Conservation (phyloP, 202 grass and related monocot genomes). For the Setaria viridis region DNA sequence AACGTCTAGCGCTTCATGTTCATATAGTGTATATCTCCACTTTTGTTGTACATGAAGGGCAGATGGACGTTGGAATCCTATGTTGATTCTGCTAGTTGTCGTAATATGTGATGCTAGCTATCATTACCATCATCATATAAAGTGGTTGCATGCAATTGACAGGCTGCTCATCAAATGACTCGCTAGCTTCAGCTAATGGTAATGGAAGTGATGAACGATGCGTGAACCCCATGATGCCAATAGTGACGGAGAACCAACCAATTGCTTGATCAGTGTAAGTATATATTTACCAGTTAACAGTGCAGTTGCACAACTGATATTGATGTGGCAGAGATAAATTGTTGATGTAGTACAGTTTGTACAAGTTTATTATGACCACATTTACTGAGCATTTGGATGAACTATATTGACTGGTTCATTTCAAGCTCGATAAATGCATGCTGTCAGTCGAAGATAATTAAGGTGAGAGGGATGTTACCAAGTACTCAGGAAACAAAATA, state of each 20-base stretch:
- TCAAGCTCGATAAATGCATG: background rate
- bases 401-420: background rate
- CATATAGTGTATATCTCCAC: background rate
- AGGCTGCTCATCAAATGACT: background rate
- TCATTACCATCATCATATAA: background rate
- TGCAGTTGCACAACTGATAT: background rate
- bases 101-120: background rate
- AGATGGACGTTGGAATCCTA: background rate
- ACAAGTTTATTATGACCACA: background rate
- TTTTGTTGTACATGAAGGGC: background rate
- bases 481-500: background rate
- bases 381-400: background rate
- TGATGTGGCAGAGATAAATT: background rate
- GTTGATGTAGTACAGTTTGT: background rate
- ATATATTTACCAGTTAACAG: background rate
- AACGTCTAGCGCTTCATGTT: background rate
- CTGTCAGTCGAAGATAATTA: background rate
- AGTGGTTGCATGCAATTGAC: background rate
- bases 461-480: background rate
- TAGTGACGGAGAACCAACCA: constrained; percentile 16
- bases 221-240: background rate
- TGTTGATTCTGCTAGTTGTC: background rate
- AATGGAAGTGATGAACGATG: background rate
- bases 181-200: background rate
- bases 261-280: background rate